Conservation (phyloP, 768 basidiomycete species). For the Tricholoma sp. region DNA sequence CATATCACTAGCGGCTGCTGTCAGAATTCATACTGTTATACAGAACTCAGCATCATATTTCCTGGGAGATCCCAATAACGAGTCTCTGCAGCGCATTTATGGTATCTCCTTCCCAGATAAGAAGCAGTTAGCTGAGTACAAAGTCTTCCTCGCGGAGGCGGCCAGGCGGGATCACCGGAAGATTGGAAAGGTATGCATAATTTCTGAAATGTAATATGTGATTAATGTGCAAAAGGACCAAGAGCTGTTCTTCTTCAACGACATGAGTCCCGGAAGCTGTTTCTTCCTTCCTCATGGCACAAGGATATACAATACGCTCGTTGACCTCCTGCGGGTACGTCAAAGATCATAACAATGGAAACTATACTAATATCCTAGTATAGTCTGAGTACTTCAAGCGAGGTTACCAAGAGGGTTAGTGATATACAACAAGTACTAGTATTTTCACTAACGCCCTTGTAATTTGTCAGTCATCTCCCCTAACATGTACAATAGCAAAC, state of each 20-base stretch:
- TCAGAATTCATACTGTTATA: background rate
- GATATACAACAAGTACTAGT: background rate
- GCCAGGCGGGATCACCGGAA: constrained; percentile 97
- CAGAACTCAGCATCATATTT: constrained; percentile 98
- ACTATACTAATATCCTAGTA: background rate
- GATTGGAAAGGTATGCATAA: constrained; percentile 69
- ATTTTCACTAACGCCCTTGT: background rate
- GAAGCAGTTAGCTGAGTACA: constrained; percentile 92
- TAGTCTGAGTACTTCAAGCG: constrained; percentile 92
- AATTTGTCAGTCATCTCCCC: constrained; percentile 79
- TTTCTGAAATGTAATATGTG: background rate
- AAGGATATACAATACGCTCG: constrained; percentile 89
- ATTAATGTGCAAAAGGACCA: constrained; percentile 55
- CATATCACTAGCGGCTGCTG: background rate
- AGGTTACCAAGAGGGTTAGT: constrained; percentile 86
- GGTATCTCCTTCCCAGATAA: constrained; percentile 99
- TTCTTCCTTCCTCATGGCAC: constrained; percentile 99
- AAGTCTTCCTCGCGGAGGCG: constrained; percentile 92
- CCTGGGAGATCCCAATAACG: constrained; percentile 89
- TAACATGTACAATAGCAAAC: constrained; percentile 93
- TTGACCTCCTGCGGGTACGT: constrained; percentile 86
- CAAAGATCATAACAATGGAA: background rate
- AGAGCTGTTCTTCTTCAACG: constrained; percentile 98
- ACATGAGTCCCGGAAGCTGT: constrained; percentile 88
- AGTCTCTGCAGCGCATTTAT: constrained; percentile 93